A percentile compares a stretch with the other conserved stretches of the same genome.
phyloP scores from a whole-genome alignment of 106 monocot genomes.

The Dendrobium catenatum region DNA sequence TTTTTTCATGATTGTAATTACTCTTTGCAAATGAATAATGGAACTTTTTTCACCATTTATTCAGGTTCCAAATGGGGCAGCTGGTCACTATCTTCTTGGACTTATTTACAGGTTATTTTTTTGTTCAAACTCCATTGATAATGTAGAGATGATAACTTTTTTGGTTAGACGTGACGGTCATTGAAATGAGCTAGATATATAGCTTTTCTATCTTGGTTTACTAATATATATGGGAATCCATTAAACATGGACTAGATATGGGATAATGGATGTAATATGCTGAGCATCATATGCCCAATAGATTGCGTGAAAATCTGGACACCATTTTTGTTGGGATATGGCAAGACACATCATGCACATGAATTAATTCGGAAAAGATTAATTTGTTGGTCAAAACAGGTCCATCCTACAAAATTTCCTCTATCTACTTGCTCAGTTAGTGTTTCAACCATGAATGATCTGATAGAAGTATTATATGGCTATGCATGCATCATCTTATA shows the following conservation, averaged over 20 bases:
- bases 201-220: background rate
- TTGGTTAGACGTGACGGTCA: background rate
- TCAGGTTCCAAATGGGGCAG: slow-evolving; percentile 94
- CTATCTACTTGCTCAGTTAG: background rate
- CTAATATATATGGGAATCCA: background rate
- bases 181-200: background rate
- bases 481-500: background rate
- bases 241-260: background rate
- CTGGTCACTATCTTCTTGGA: slow-evolving; percentile 95
- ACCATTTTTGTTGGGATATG: background rate
- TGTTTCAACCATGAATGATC: background rate
- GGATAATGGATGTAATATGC: background rate
- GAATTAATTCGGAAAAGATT: background rate
- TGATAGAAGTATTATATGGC: background rate
- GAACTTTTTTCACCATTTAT: background rate
- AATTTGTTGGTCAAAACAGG: background rate
- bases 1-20: background rate
- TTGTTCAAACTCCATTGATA: background rate
- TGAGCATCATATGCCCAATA: background rate
- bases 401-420: background rate
- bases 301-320: background rate
- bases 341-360: background rate
- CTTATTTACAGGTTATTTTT: slow-evolving; percentile 71
- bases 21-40: background rate
- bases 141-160: background rate